Evolutionary conservation across 805 yeast species (phyloP).

Genomic region (Metschnikowia amazonensis): DNA sequence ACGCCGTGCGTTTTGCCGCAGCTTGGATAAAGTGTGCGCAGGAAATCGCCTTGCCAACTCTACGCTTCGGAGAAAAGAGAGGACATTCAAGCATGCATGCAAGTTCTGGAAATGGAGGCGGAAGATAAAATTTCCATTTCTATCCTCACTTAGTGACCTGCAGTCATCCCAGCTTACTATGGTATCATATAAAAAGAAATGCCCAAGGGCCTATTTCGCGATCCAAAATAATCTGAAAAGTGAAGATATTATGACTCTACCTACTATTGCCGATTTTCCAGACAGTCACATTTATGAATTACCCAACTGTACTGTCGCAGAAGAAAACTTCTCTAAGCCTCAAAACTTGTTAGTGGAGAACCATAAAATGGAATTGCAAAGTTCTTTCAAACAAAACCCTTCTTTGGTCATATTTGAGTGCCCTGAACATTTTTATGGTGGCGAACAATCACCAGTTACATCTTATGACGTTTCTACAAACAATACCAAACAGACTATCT

Average conservation of each 20-base stretch:
- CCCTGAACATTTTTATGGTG: neutral
- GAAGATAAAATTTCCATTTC: too few relatives aligned
- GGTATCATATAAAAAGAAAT: neutral
- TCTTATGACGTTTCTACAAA: neutral
- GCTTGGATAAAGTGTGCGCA: neutral
- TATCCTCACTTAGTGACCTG: too few relatives aligned
- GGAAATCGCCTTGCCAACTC: neutral
- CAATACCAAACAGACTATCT: neutral
- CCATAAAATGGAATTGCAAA: neutral
- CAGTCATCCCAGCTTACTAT: neutral
- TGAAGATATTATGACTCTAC: neutral
- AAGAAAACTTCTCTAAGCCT: too few relatives aligned
- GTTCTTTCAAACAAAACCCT: neutral
- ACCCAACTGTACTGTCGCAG: too few relatives aligned
- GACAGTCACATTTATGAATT: too few relatives aligned
- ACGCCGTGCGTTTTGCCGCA: neutral
- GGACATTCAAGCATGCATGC: neutral
- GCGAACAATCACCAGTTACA: neutral
- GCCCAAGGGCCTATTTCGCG: neutral
- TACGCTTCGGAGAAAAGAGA: neutral
- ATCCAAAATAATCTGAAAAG: neutral
- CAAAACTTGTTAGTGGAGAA: neutral
- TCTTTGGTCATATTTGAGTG: neutral
- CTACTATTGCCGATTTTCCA: neutral
- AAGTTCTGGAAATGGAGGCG: neutral